phyloP scores from a whole-genome alignment of 1,139 yeast species.

The Taiozyma sp. region DNA sequence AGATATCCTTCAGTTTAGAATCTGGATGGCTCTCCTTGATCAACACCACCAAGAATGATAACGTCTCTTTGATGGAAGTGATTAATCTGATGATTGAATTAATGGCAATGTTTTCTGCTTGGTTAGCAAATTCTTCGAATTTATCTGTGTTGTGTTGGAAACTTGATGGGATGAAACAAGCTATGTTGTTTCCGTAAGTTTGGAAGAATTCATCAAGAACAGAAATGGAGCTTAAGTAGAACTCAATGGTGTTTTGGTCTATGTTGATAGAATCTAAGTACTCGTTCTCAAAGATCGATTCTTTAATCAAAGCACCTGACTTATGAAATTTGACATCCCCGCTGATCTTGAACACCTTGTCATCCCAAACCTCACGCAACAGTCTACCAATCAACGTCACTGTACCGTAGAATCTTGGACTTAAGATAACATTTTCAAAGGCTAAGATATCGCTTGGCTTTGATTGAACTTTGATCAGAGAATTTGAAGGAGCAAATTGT shows the following conservation, averaged over 20 bases:
- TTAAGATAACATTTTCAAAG: conserved; percentile 72
- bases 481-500: conserved; percentile 1
- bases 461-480: conserved; percentile 2
- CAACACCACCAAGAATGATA: conserved; percentile 78
- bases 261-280: conserved; percentile 28
- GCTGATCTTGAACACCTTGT: conserved; percentile 52
- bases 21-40: conserved; percentile 75
- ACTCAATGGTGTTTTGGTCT: conserved; percentile 53
- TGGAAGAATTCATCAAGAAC: conserved; percentile 54
- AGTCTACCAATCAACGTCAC: conserved; percentile 74
- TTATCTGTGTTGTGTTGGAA: conserved; percentile 33
- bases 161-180: conserved; percentile 46
- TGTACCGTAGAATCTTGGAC: conserved; percentile 92
- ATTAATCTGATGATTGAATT: conserved; percentile 72
- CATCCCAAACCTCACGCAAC: conserved; percentile 74
- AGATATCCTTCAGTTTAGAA: conserved; percentile 55
- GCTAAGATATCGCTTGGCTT: conserved; percentile 2
- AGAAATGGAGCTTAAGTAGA: conserved; percentile 52
- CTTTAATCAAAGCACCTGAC: conserved; percentile 29
- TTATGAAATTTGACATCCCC: conserved; percentile 38
- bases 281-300: conserved; percentile 23
- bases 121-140: conserved; percentile 60
- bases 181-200: conserved; percentile 53
- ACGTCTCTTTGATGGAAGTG: conserved; percentile 79
- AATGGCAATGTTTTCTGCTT: conserved; percentile 90